phyloP scores from a whole-genome alignment of 805 yeast genomes.

The Kluyveromyces siamensis region DNA sequence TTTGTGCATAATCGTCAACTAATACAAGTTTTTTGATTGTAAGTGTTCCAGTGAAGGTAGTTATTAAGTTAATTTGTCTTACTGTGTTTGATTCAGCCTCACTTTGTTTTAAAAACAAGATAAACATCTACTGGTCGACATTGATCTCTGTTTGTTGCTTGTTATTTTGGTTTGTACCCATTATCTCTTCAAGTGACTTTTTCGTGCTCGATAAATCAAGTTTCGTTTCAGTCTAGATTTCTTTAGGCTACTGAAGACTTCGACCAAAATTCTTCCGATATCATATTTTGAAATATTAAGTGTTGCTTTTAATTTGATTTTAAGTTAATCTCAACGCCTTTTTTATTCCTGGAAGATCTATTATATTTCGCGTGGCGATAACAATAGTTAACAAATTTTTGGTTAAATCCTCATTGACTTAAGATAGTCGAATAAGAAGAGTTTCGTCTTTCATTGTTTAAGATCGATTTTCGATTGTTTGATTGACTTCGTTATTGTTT shows the following conservation, averaged over 20 bases:
- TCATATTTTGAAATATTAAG: neutral
- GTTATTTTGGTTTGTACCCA: neutral
- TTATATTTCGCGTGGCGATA: neutral
- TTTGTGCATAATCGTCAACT: neutral
- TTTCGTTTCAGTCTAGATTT: neutral
- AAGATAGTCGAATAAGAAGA: neutral
- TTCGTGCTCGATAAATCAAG: neutral
- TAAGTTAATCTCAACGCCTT: neutral
- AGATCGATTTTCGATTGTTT: neutral
- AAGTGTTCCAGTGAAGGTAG: conserved; percentile 15
- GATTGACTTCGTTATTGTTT: neutral
- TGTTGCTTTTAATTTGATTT: neutral
- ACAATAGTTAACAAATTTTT: neutral
- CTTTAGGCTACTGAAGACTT: neutral
- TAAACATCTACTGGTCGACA: neutral
- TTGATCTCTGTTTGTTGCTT: neutral
- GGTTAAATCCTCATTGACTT: neutral
- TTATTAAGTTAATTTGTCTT: conserved; percentile 29
- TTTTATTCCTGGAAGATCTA: no score
- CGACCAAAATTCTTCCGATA: neutral
- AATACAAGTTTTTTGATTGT: neutral
- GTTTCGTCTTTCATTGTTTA: neutral
- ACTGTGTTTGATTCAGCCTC: neutral
- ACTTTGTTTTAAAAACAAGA: neutral
- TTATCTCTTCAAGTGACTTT: neutral